phyloP scores from a whole-genome alignment of 2,329 filamentous ascomycete genomes.

The Verticillium dahliae region DNA sequence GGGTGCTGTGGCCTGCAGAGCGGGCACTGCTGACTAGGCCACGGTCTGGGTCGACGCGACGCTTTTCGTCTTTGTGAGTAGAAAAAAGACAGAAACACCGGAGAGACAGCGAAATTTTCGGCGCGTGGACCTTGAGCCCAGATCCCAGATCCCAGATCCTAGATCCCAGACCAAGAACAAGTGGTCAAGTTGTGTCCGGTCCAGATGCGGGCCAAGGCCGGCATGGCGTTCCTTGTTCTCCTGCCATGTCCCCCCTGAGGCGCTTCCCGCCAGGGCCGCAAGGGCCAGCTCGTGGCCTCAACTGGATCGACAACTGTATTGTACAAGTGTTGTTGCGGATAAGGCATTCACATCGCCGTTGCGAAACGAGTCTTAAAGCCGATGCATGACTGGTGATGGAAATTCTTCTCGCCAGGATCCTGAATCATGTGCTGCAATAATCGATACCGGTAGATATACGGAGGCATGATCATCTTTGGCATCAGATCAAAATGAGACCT shows the following conservation, averaged over 20 bases:
- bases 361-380: background rate
- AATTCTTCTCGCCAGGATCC: background rate
- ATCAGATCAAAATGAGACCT: too few relatives aligned
- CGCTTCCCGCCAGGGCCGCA: background rate
- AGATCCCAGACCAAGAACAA: background rate
- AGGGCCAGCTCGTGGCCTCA: background rate
- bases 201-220: background rate
- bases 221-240: background rate
- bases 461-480: too few relatives aligned
- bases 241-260: background rate
- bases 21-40: background rate
- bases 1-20: background rate
- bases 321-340: background rate
- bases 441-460: too few relatives aligned
- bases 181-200: background rate
- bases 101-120: background rate
- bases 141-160: background rate
- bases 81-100: background rate
- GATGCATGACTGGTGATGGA: background rate
- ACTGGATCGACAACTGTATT: background rate
- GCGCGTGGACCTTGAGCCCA: background rate
- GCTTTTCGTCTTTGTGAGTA: too few relatives aligned
- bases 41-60: too few relatives aligned
- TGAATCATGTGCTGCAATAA: background rate
- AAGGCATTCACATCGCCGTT: background rate